phyloP scores from a whole-genome alignment of 1,284 basidiomycete genomes.

The Austroboletus olivaceoglutinosus region DNA sequence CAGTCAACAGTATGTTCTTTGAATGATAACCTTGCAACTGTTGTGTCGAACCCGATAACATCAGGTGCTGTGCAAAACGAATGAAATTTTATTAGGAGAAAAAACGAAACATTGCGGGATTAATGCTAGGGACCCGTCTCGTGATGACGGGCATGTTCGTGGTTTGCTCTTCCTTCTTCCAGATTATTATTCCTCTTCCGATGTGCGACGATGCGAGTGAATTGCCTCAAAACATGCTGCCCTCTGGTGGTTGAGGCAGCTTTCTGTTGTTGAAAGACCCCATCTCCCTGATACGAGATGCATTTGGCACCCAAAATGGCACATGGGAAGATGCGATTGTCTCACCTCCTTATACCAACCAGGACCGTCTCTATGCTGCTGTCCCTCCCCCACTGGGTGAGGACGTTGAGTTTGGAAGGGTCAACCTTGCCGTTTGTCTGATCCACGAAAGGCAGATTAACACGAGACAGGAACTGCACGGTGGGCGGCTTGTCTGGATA shows the following conservation, averaged over 20 bases:
- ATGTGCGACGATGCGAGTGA: neutral
- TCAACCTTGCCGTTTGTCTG: conserved; percentile 78
- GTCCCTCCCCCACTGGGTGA: conserved; percentile 72
- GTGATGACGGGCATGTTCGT: conserved; percentile 6
- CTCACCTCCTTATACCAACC: conserved; percentile 85
- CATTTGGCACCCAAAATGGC: neutral
- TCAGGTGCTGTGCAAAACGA: conserved; percentile 6
- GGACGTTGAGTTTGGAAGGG: conserved; percentile 62
- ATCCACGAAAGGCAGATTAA: conserved; percentile 95
- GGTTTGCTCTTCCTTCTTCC: conserved; percentile 17
- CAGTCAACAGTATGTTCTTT: too few species aligned
- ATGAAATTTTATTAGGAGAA: conserved; percentile 17
- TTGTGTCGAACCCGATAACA: neutral
- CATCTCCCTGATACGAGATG: conserved; percentile 75
- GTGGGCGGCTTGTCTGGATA: conserved; percentile 84
- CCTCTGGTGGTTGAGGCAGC: conserved; percentile 92
- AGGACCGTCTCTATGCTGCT: conserved; percentile 84
- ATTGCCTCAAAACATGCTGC: conserved; percentile 57
- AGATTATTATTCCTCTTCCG: conserved; percentile 6
- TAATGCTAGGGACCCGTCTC: conserved; percentile 20
- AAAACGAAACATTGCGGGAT: conserved; percentile 18
- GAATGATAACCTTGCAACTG: too few species aligned
- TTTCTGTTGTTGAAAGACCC: conserved; percentile 88
- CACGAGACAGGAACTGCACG: conserved; percentile 85
- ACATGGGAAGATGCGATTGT: neutral